Evolutionary conservation across 768 basidiomycete species (phyloP), one percentile per base, ranked within the genome.

Genomic region (Russula virescens): DNA sequence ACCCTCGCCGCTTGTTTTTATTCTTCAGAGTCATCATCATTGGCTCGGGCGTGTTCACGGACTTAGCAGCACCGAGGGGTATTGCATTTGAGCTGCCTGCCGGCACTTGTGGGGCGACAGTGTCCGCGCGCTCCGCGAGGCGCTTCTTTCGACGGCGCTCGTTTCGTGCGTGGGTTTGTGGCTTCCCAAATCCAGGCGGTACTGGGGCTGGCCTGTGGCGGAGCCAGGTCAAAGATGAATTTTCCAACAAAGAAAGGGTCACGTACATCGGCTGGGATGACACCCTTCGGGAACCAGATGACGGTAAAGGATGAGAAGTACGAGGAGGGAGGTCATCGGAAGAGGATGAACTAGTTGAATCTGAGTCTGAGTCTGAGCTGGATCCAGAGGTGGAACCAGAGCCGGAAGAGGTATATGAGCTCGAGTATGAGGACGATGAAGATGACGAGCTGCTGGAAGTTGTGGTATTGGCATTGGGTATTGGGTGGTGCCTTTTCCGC

Each of bases 1-100:
- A 89, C 21, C 83, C 84, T 61, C 82, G 86, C 49, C 81, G 82
- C 72, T 90, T 91, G 72, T 89, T 90, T 73, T 88, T 89, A 71
- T 88, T 90, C 48, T 81, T 77, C 23, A 89, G 72, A 0, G 82
- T 82, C 46, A 81, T 75, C 81, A 84, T 74, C 64, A 72, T 62
- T 70, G 49, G 77, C 63, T 61, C 68, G 65, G 60, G 46, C 13
- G 51, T 16, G 58, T 52, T n/a, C 46, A 31, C 25, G 46, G 47
- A 18, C n/a, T 48, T 62, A 26, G 64, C 53, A 6, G 60, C 16
- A 45, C 80, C 80, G 5, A 83, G 72, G 0, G 80, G 80, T 1
- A 80, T 69, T 3, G 74, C 69, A 68, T 87, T 85, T 7, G 74
- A 68, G 6, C 75, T 75, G 0, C 81, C 79, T 26, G 66, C 69